Conservation (phyloP, 352 stramenopile species). For the Globisporangium cylindrosporum region DNA sequence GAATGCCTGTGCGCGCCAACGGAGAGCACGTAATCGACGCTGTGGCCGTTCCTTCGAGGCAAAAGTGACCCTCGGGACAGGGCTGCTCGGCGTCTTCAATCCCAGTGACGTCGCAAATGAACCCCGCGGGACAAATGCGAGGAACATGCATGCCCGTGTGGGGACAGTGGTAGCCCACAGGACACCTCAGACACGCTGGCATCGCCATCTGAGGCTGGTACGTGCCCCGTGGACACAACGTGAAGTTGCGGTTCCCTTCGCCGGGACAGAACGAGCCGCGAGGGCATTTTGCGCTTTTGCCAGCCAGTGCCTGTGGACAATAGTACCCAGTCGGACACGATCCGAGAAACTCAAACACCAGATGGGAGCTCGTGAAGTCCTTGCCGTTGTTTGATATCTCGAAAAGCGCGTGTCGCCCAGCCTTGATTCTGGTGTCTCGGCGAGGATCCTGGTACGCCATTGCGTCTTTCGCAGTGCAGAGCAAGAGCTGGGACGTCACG, state of each 20-base stretch:
- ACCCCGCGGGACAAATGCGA: conserved; percentile 92
- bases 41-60: conserved; percentile 94
- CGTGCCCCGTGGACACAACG: conserved; percentile 91
- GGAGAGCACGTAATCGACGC: conserved; percentile 86
- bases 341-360: conserved; percentile 70
- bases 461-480: conserved; percentile 78
- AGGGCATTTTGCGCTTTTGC: conserved; percentile 53
- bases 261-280: conserved; percentile 78
- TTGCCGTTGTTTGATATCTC: conserved; percentile 94
- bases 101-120: conserved; percentile 94
- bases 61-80: conserved; percentile 95
- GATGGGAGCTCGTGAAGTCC: conserved; percentile 88
- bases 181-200: conserved; percentile 89
- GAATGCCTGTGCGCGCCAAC: conserved; percentile 35
- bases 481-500: conserved; percentile 74
- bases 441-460: conserved; percentile 37
- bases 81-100: conserved; percentile 90
- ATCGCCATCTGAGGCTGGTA: conserved; percentile 88
- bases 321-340: conserved; percentile 88
- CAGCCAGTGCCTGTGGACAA: conserved; percentile 66
- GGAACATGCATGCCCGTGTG: conserved; percentile 92
- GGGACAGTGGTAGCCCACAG: conserved; percentile 94
- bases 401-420: conserved; percentile 55
- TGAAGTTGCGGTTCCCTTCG: conserved; percentile 89
- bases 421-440: conserved; percentile 18